Base-by-base conservation (phyloP, 768 basidiomycete genomes). In the Xerocomellus amylosporus region DNA sequence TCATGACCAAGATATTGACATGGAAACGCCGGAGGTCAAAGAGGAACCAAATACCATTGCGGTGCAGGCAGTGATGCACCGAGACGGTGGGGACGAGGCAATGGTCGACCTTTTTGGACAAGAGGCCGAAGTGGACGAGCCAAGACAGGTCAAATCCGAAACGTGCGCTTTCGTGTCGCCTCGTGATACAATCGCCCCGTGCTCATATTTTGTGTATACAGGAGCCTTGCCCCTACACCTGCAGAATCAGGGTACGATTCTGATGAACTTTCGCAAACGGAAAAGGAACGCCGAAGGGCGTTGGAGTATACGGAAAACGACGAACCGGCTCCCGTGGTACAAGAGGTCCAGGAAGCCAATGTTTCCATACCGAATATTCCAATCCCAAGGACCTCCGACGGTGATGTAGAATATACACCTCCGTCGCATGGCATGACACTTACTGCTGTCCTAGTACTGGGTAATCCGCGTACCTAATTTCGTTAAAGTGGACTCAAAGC, bases 391-490 rank as follows among this genome's bases (percentile, higher is more conserved):
- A 86, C 85, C 58, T 87, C 89, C 54, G 88, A 94, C 68, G 87
- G 86, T 51, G 81, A 88, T 66, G 95, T 95, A 69, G 75, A 85
- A 65, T 14, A 46, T 47, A 34, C 46, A 36, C 53, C 49, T 24
- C 24, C 44, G 28, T 40, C 30, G 28, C 19, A 49, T 55, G 15
- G 43, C 46, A 38, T 39, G 22, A 41, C 7, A 20, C 46, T 67
- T 38, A 58, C 52, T 49, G 31, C 31, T 49, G 3, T 47, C 38
- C 49, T 51, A 60, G 92, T 84, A 87, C 61, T 98, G 94, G 94
- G 87, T 93, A 49, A 83, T 96, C 51, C 85, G 91, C 39, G 84
- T 97, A 69, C 97, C 96, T n/a, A 91, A 90, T 66, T 97, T 91
- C 66, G 86, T 99, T 53, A 86, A 88, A 65, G 79, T 97, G 48